Evolutionary conservation across 345 rosid species (phyloP).

Genomic region (Sisymbrium altissimum): DNA sequence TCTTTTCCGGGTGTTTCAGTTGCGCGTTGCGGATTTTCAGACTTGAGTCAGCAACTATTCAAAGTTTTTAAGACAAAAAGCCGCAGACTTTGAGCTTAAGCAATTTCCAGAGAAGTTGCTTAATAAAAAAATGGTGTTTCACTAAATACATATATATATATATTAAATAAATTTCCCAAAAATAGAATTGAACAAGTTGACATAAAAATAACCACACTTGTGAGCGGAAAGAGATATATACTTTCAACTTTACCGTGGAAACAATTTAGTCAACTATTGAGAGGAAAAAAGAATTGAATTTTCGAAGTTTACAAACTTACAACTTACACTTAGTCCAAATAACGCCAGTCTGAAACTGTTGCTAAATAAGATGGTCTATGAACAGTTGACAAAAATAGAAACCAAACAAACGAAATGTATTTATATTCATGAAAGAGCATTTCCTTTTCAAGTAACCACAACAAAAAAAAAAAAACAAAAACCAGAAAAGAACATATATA

Average conservation of each 20-base stretch:
- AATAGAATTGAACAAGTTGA: constrained; percentile 2
- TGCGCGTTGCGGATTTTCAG: constrained; percentile 9
- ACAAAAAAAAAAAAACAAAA: not conserved
- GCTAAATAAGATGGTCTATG: not conserved
- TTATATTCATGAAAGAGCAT: constrained; percentile 18
- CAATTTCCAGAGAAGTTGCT: constrained; percentile 23
- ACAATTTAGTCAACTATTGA: not conserved
- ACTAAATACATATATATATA: not conserved
- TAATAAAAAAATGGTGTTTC: constrained; percentile 16
- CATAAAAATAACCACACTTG: not conserved
- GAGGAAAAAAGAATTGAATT: not conserved
- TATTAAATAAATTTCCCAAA: not conserved
- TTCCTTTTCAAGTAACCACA: constrained; percentile 12
- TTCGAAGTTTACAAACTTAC: not conserved
- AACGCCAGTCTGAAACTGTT: not conserved
- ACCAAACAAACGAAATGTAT: constrained; percentile 5
- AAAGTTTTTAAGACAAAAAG: constrained; percentile 25
- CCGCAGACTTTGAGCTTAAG: constrained; percentile 32
- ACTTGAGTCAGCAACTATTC: constrained; percentile 38
- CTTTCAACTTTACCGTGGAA: not conserved
- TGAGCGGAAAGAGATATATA: not conserved
- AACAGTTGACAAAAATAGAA: not conserved
- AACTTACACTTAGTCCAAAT: not conserved
- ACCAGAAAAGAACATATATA: not conserved
- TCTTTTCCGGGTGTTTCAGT: constrained; percentile 20